Percentiles rank a stretch among this genome's conserved stretches.
phyloP scores from a whole-genome alignment of 768 basidiomycete genomes.

The Russula griseocarnosa region DNA sequence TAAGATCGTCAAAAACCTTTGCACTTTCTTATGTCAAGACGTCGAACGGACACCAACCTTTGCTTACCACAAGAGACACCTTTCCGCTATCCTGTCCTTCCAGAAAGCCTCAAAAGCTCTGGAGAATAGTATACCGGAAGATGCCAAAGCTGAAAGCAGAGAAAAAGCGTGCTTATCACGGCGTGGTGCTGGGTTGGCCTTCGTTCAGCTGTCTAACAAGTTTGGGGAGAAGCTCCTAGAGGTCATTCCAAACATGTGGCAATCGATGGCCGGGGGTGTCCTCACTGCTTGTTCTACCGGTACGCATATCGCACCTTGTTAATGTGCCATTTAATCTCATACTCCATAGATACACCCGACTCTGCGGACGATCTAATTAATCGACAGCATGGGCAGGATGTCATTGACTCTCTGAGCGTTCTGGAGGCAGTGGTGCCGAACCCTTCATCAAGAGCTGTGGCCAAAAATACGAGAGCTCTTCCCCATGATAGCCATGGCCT shows the following conservation, averaged over 20 bases:
- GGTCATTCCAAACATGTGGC: slow-evolving; percentile 92
- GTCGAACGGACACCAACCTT: slow-evolving; percentile 87
- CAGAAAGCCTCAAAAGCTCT: slow-evolving; percentile 40
- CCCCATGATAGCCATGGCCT: slow-evolving; percentile 67
- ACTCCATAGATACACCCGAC: slow-evolving; percentile 39
- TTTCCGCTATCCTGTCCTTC: slow-evolving; percentile 77
- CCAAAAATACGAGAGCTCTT: slow-evolving; percentile 66
- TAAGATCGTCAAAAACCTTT: slow-evolving; percentile 96
- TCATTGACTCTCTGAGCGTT: slow-evolving; percentile 90
- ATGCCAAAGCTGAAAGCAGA: slow-evolving; percentile 44
- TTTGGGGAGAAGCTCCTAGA: slow-evolving; percentile 73
- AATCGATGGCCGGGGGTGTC: slow-evolving; percentile 80
- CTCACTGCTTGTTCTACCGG: slow-evolving; percentile 62
- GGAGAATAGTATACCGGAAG: slow-evolving; percentile 40
- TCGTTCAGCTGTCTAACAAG: slow-evolving; percentile 67
- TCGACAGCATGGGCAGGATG: slow-evolving; percentile 76
- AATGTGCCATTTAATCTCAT: not conserved
- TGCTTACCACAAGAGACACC: slow-evolving; percentile 53
- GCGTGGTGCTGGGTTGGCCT: slow-evolving; percentile 81
- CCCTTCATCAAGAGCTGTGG: slow-evolving; percentile 68
- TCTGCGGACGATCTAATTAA: slow-evolving; percentile 64
- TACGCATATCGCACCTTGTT: slow-evolving; percentile 36
- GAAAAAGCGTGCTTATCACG: slow-evolving; percentile 76
- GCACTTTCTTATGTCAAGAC: slow-evolving; percentile 95
- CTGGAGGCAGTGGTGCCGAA: slow-evolving; percentile 76